A percentile compares a stretch with the other conserved stretches of the same genome.
Conservation (phyloP, 2,329 filamentous ascomycete genomes). For the Corinectria fuckeliana region DNA sequence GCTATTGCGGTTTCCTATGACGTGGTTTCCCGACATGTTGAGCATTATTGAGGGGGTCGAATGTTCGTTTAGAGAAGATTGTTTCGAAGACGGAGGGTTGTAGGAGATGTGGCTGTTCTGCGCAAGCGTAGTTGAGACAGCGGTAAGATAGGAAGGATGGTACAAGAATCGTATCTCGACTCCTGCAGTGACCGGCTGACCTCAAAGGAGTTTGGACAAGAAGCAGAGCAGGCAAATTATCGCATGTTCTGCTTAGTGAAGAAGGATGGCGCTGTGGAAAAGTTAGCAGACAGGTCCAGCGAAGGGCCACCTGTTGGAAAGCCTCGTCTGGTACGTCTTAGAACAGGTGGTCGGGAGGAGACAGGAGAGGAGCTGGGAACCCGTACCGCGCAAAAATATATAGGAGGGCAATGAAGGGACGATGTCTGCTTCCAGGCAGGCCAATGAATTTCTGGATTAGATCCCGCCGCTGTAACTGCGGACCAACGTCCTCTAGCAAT, state of each 20-base stretch:
- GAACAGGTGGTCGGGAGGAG: slow-evolving; percentile 18
- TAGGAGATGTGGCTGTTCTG: slow-evolving; percentile 18
- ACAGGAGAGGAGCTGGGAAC: slow-evolving; percentile 10
- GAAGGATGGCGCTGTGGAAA: slow-evolving; percentile 29
- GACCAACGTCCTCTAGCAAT: slow-evolving; percentile 40
- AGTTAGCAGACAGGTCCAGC: slow-evolving; percentile 29
- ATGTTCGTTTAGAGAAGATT: slow-evolving; percentile 16
- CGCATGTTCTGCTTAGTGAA: slow-evolving; percentile 42
- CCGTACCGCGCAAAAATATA: slow-evolving; percentile 40
- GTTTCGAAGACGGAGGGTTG: slow-evolving; percentile 12
- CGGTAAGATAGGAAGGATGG: slow-evolving; percentile 27
- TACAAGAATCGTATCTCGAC: slow-evolving; percentile 46
- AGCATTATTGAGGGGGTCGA: slow-evolving; percentile 49
- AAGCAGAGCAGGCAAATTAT: slow-evolving; percentile 40
- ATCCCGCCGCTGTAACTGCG: slow-evolving; percentile 40
- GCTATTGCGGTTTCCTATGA: slow-evolving; percentile 90
- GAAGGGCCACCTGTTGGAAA: slow-evolving; percentile 18
- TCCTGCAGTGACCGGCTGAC: slow-evolving; percentile 87
- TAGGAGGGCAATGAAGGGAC: slow-evolving; percentile 40
- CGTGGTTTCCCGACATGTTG: slow-evolving; percentile 72
- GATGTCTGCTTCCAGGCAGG: slow-evolving; percentile 50
- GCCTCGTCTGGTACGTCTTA: slow-evolving; percentile 25
- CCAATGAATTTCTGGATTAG: slow-evolving; percentile 37
- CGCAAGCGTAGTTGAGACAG: slow-evolving; percentile 27
- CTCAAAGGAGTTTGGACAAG: slow-evolving; percentile 69